Percentiles rank a stretch among this genome's conserved stretches.
phyloP scores from a whole-genome alignment of 306 rosid species.

The Pachyrhizus erosus region DNA sequence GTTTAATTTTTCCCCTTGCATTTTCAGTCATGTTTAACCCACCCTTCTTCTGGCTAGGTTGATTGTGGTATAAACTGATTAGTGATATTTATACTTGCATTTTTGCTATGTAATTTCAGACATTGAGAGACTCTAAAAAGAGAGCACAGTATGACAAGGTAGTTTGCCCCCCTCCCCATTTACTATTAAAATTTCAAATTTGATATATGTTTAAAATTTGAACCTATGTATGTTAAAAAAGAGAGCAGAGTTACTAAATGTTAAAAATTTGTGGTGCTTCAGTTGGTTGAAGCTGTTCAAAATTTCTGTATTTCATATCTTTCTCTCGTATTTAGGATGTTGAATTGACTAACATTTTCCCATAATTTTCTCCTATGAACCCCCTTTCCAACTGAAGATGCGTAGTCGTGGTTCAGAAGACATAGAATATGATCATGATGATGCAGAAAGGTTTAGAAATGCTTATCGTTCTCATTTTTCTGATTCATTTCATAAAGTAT shows the following conservation, averaged over 20 bases:
- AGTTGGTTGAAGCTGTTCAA: slow-evolving; percentile 23
- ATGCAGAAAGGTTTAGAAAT: slow-evolving; percentile 62
- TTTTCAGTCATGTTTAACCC: slow-evolving; percentile 8
- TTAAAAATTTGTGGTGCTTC: slow-evolving; percentile 5
- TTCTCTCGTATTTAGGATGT: slow-evolving; percentile 19
- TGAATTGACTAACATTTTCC: slow-evolving; percentile 34
- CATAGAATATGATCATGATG: slow-evolving; percentile 54
- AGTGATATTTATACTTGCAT: slow-evolving; percentile 22
- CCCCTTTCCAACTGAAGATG: slow-evolving; percentile 55
- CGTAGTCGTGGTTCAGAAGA: slow-evolving; percentile 55
- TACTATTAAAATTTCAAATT: slow-evolving; percentile 26
- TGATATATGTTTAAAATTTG: background rate
- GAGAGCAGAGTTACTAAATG: background rate
- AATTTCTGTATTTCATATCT: slow-evolving; percentile 37
- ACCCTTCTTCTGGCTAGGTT: slow-evolving; percentile 14
- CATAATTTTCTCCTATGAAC: slow-evolving; percentile 30
- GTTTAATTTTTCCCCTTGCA: background rate
- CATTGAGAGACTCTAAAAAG: slow-evolving; percentile 80
- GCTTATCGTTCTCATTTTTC: slow-evolving; percentile 78
- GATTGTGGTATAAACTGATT: slow-evolving; percentile 31
- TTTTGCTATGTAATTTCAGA: slow-evolving; percentile 60
- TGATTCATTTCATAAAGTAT: slow-evolving; percentile 83
- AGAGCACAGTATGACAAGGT: slow-evolving; percentile 77
- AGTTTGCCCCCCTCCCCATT: background rate
- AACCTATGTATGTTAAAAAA: no score